Evolutionary conservation across 768 basidiomycete species (phyloP).

Genomic region (Collybia sp.): DNA sequence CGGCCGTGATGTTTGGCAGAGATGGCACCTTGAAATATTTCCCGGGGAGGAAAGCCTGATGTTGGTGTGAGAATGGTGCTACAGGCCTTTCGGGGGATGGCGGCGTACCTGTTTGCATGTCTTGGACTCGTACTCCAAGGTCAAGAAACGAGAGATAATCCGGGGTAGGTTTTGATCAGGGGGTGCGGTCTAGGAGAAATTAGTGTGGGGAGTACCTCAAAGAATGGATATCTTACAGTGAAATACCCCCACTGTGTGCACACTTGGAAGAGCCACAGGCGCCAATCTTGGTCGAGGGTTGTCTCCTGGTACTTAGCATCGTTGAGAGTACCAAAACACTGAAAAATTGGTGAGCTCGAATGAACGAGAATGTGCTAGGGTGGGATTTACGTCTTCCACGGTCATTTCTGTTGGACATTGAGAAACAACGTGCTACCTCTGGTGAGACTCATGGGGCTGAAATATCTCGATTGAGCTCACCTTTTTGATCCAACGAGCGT

Average conservation of each 20-base stretch:
- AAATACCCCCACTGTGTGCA: conserved; percentile 98
- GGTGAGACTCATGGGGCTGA: neutral
- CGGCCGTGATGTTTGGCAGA: conserved; percentile 74
- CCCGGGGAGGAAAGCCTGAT: conserved; percentile 74
- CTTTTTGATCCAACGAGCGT: conserved; percentile 73
- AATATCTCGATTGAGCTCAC: conserved; percentile 25
- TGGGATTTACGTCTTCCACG: conserved; percentile 26
- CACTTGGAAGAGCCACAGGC: conserved; percentile 87
- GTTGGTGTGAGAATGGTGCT: neutral
- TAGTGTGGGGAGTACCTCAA: neutral
- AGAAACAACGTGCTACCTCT: conserved; percentile 45
- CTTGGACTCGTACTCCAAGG: conserved; percentile 65
- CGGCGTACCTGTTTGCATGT: conserved; percentile 54
- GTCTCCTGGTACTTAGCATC: conserved; percentile 59
- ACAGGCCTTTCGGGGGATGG: neutral
- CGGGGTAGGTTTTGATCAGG: conserved; percentile 64
- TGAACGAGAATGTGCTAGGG: neutral
- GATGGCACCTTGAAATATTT: conserved; percentile 66
- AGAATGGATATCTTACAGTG: conserved; percentile 39
- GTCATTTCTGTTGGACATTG: conserved; percentile 44
- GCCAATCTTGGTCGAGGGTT: conserved; percentile 71
- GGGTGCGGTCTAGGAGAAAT: conserved; percentile 55
- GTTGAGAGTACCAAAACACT: conserved; percentile 88
- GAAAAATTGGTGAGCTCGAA: conserved; percentile 1
- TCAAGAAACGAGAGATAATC: conserved; percentile 77